Percentiles rank a stretch among this genome's conserved stretches.
Evolutionary conservation across 2,329 filamentous ascomycete genomes (phyloP).

Genomic region (Orbilia oligospora): DNA sequence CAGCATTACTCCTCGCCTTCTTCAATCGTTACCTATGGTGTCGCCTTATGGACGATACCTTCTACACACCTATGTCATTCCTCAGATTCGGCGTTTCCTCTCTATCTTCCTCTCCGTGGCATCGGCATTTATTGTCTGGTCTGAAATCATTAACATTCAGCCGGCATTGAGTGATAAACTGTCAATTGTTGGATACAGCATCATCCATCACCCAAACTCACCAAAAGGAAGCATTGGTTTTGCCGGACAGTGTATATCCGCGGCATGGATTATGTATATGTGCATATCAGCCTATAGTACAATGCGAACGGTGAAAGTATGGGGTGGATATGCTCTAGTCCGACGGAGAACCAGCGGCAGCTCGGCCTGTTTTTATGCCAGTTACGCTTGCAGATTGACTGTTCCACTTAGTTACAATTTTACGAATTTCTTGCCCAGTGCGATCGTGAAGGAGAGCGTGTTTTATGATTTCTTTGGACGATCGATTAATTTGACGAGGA

Average conservation of each 20-base stretch:
- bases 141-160: slow-evolving; percentile 87
- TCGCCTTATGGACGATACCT: slow-evolving; percentile 87
- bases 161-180: slow-evolving; percentile 79
- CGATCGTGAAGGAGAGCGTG: slow-evolving; percentile 80
- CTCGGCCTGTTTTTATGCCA: slow-evolving; percentile 94
- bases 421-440: slow-evolving; percentile 83
- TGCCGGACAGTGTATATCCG: slow-evolving; percentile 85
- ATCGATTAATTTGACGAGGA: slow-evolving; percentile 83
- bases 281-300: slow-evolving; percentile 88
- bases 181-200: slow-evolving; percentile 74
- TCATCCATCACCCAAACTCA: slow-evolving; percentile 81
- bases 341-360: slow-evolving; percentile 92
- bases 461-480: slow-evolving; percentile 90
- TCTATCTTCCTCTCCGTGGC: slow-evolving; percentile 80
- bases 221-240: slow-evolving; percentile 84
- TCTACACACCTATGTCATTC: slow-evolving; percentile 80
- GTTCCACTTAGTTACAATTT: slow-evolving; percentile 97
- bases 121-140: slow-evolving; percentile 90
- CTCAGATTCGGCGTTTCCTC: slow-evolving; percentile 75
- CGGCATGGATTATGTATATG: slow-evolving; percentile 96
- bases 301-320: slow-evolving; percentile 94
- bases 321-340: slow-evolving; percentile 93
- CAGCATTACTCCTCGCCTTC: slow-evolving; percentile 67
- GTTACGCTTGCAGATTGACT: slow-evolving; percentile 91
- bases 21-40: slow-evolving; percentile 75